A percentile compares a stretch with the other conserved stretches of the same genome.
phyloP scores from a whole-genome alignment of 208 protist species.

The Acanthamoeba royreba region DNA sequence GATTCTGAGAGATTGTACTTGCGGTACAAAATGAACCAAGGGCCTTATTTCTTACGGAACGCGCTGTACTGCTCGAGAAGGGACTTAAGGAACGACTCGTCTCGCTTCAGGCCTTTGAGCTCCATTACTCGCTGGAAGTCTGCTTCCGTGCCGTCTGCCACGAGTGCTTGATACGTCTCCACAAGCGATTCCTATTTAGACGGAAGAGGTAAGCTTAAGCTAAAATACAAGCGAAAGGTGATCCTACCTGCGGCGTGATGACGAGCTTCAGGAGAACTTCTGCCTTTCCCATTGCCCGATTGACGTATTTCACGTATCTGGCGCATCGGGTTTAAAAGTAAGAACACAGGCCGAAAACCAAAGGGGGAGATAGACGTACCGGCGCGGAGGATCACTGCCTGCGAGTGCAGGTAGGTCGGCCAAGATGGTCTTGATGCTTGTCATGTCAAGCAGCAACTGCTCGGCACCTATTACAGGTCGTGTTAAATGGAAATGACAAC shows the following conservation, averaged over 20 bases:
- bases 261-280: slow-evolving; percentile 61
- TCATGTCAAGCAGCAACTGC: slow-evolving; percentile 57
- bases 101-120: slow-evolving; percentile 61
- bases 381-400: background rate
- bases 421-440: slow-evolving; percentile 38
- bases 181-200: background rate
- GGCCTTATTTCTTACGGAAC: background rate
- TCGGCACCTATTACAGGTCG: slow-evolving; percentile 10
- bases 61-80: slow-evolving; percentile 4
- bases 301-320: slow-evolving; percentile 51
- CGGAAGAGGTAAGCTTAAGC: background rate
- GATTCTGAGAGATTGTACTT: no score
- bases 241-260: background rate
- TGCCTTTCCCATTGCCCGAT: slow-evolving; percentile 51
- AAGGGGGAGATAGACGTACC: background rate
- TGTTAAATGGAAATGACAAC: background rate
- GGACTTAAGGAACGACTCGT: slow-evolving; percentile 44
- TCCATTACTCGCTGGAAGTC: slow-evolving; percentile 72
- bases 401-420: background rate
- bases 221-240: background rate
- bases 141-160: slow-evolving; percentile 16
- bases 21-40: no score
- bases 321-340: background rate
- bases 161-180: slow-evolving; percentile 57
- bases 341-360: background rate